Evolutionary conservation across 176 grass and related monocot genomes (phyloP).

Genomic region (Elymus sibiricus): DNA sequence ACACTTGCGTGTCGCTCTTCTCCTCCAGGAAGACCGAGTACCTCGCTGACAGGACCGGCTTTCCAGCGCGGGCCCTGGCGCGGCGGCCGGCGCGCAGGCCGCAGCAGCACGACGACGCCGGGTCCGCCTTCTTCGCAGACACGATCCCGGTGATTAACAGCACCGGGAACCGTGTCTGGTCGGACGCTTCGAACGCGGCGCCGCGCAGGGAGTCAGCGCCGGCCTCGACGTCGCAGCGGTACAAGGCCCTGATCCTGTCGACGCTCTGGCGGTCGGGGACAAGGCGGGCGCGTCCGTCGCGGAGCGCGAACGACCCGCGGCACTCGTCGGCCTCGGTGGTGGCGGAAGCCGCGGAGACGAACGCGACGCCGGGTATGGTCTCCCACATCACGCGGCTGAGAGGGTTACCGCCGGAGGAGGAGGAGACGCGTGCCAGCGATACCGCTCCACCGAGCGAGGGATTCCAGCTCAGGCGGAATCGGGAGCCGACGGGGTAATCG

Average conservation of each 20-base stretch:
- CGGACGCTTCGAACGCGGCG: constrained; percentile 25
- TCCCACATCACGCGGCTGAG: constrained; percentile 45
- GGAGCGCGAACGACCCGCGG: constrained; percentile 75
- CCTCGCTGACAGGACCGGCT: constrained; percentile 36
- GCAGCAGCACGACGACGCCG: constrained; percentile 24
- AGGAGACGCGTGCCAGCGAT: background rate
- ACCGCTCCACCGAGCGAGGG: constrained; percentile 34
- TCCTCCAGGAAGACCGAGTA: constrained; percentile 81
- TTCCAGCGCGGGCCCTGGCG: background rate
- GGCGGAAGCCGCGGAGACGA: constrained; percentile 62
- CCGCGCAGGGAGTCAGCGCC: constrained; percentile 37
- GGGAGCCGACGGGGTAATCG: constrained; percentile 48
- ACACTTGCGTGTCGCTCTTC: constrained; percentile 58
- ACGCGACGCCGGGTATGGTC: constrained; percentile 65
- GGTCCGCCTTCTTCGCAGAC: constrained; percentile 28
- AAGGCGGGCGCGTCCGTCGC: constrained; percentile 49
- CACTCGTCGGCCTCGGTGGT: constrained; percentile 63
- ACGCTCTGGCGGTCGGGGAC: constrained; percentile 58
- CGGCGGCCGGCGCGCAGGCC: constrained; percentile 1
- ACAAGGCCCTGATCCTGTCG: constrained; percentile 48
- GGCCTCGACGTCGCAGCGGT: constrained; percentile 37
- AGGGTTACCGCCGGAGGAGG: background rate
- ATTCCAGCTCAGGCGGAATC: constrained; percentile 63
- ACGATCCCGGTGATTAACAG: constrained; percentile 58
- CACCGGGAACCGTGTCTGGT: constrained; percentile 47